phyloP scores from a whole-genome alignment of 257 asterid species.

The Voacanga thouarsii region DNA sequence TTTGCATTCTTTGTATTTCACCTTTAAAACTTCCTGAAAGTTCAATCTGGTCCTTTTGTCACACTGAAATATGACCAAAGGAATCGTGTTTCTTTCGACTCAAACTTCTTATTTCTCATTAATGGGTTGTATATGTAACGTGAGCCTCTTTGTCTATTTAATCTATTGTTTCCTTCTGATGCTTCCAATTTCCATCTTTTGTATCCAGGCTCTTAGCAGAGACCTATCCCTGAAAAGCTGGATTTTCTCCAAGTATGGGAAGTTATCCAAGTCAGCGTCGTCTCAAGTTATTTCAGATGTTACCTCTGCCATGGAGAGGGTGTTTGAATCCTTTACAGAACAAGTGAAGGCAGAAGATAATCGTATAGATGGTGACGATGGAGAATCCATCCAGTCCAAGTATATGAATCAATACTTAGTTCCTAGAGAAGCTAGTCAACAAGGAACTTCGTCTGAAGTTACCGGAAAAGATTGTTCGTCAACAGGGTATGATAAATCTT shows the following conservation, averaged over 20 bases:
- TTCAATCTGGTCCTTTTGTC: not conserved
- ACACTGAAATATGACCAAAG: not conserved
- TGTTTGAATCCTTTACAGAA: conserved; percentile 54
- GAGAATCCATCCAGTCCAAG: conserved; percentile 40
- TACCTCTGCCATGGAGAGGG: conserved; percentile 58
- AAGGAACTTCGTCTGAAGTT: conserved; percentile 47
- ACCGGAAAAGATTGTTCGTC: conserved; percentile 37
- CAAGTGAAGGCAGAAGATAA: conserved; percentile 47
- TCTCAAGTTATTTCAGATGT: conserved; percentile 60
- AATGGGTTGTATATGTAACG: conserved; percentile 1
- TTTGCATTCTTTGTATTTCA: not conserved
- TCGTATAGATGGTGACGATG: conserved; percentile 40
- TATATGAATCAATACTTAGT: conserved; percentile 37
- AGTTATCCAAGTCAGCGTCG: conserved; percentile 59
- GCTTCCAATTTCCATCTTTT: conserved; percentile 22
- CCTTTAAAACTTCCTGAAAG: conserved; percentile 8
- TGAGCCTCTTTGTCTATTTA: not conserved
- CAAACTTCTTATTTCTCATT: not conserved
- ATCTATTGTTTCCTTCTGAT: conserved; percentile 19
- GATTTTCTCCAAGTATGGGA: conserved; percentile 65
- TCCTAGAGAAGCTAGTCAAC: conserved; percentile 42
- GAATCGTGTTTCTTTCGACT: not conserved
- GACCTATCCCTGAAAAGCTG: conserved; percentile 52
- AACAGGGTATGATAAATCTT: conserved; percentile 16
- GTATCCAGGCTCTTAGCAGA: conserved; percentile 66